Conservation (phyloP, 2,329 filamentous ascomycete genomes). For the Raffaelea arxii region DNA sequence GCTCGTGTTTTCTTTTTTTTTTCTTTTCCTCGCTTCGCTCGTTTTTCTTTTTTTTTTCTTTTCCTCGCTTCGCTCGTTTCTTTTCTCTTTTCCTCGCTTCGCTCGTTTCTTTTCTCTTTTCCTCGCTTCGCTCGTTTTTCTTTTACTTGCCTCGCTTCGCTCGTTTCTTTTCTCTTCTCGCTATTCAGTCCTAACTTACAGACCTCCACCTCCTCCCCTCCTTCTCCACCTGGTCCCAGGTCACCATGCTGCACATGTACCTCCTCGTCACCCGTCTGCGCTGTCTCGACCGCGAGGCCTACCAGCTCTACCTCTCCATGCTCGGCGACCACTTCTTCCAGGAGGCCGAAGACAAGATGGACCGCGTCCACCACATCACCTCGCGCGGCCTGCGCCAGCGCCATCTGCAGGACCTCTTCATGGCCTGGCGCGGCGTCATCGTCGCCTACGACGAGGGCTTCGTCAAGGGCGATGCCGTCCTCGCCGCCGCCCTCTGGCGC, state of each 20-base stretch:
- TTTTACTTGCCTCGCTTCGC: no score
- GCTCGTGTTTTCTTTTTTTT: no score
- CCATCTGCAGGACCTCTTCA: constrained; percentile 78
- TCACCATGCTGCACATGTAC: constrained; percentile 95
- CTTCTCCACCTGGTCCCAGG: constrained; percentile 92
- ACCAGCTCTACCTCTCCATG: constrained; percentile 76
- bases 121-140: no score
- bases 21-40: no score
- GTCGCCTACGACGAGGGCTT: constrained; percentile 79
- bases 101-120: no score
- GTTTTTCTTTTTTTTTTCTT: no score
- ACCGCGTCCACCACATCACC: constrained; percentile 62
- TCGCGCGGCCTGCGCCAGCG: constrained; percentile 50
- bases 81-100: no score
- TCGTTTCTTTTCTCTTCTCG: no score
- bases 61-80: no score
- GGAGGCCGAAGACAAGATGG: constrained; percentile 76
- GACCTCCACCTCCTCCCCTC: constrained; percentile 72
- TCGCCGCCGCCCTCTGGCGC: constrained; percentile 81
- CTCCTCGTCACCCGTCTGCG: constrained; percentile 76
- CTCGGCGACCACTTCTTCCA: constrained; percentile 94
- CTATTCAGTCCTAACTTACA: constrained; percentile 23
- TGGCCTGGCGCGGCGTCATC: constrained; percentile 83
- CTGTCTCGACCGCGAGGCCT: constrained; percentile 59
- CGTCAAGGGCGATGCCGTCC: constrained; percentile 63